Conservation (phyloP, 2,329 filamentous ascomycete genomes). For the Calonectria hawksworthii region DNA sequence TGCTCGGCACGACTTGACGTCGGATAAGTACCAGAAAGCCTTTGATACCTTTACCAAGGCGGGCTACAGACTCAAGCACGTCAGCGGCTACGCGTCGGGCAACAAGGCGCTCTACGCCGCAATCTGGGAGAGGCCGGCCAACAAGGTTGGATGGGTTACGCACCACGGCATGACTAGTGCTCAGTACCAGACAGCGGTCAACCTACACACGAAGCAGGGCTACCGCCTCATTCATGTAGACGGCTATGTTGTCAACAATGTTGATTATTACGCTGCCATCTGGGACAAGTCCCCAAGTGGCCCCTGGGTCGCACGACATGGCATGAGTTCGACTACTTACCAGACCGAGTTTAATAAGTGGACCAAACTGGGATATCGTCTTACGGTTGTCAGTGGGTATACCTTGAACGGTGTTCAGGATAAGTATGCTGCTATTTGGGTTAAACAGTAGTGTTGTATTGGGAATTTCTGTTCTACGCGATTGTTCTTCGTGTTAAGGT, state of each 20-base stretch:
- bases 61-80: slow-evolving; percentile 12
- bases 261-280: slow-evolving; percentile 18
- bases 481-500: too few relatives aligned
- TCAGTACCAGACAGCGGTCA: background rate
- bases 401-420: background rate
- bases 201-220: slow-evolving; percentile 1
- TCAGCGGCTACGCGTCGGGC: slow-evolving; percentile 8
- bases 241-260: slow-evolving; percentile 17
- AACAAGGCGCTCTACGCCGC: background rate
- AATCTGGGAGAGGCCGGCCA: slow-evolving; percentile 6
- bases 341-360: slow-evolving; percentile 1
- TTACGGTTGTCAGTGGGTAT: slow-evolving; percentile 7
- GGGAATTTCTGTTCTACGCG: background rate
- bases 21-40: slow-evolving; percentile 1
- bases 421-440: slow-evolving; percentile 10
- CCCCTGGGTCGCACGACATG: slow-evolving; percentile 10
- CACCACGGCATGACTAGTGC: background rate
- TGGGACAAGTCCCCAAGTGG: slow-evolving; percentile 16
- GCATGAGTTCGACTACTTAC: background rate
- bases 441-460: background rate
- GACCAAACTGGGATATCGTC: background rate
- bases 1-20: slow-evolving; percentile 11
- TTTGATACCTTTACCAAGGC: background rate
- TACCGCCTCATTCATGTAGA: slow-evolving; percentile 1
- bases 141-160: background rate